Evolutionary conservation across 176 grass and related monocot species (phyloP), one percentile per base, ranked within the genome.

Genomic region (Zoysia pacifica): DNA sequence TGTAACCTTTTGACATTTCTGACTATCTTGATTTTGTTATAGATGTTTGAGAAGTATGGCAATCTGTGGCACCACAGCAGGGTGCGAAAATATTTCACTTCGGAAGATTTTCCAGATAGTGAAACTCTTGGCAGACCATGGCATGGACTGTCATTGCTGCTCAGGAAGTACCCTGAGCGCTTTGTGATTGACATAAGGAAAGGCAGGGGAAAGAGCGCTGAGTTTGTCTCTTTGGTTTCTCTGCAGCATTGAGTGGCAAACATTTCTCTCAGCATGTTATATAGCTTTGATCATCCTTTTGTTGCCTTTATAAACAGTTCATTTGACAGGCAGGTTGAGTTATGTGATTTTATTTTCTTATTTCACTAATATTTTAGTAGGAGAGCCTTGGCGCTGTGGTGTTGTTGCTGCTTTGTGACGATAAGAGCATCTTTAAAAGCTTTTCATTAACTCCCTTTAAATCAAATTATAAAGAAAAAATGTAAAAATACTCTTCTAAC

Each of bases 61-160:
- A 74, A 81, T 81, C 41, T 97, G 55, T 97, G 94, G 94, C 91
- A 94, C 75, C 91, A 91, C 73, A 81, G 81, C 66, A 97, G 91
- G 70, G 89, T 93, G 79, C 79, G 91, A 5, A 97, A 89, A 81
- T 93, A 93, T 59, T 86, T 97, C 44, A 93, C 82, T 11, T 97
- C 86, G 2, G 94, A 93, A 77, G 87, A 90, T 38, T 88, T 76
- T 50, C 48, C 73, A 0, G 48, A 76, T 66, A 58, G 47, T 63
- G 91, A 94, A 87, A 79, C 85, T 55, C 79, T 84, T 46, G 85
- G 91, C 45, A 94, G 83, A 69, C 91, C 89, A 28, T 94, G 91
- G 91, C 79, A 89, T 76, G 91, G 94, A 60, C 82, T 97, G 49
- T 69, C 87, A 71, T 14, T 84, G 69, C 85, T 97, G 60, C 73